Conservation (phyloP, 768 basidiomycete species). For the Agrocybe chaxingu region DNA sequence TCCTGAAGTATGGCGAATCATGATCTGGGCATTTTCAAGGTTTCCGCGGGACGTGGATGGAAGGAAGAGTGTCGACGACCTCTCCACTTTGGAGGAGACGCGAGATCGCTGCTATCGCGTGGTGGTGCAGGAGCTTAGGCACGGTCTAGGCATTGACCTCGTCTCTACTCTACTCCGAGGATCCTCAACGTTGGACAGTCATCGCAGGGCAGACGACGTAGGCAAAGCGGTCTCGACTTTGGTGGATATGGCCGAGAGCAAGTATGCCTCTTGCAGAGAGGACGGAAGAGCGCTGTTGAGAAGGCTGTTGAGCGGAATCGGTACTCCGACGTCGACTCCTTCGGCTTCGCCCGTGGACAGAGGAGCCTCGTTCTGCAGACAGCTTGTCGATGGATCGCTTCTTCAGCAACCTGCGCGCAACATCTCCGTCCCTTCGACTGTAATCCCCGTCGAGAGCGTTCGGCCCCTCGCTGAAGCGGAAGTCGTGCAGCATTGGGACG, state of each 20-base stretch:
- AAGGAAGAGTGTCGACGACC: constrained; percentile 14
- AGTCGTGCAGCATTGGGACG: constrained; percentile 22
- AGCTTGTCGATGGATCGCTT: constrained; percentile 42
- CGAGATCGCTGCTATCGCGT: constrained; percentile 37
- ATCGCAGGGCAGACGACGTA: constrained; percentile 10
- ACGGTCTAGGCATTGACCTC: constrained; percentile 42
- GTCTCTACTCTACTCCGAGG: constrained; percentile 32
- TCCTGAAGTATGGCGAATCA: constrained; percentile 42
- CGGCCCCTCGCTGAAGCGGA: constrained; percentile 22
- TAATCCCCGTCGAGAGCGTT: constrained; percentile 4
- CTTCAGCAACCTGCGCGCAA: constrained; percentile 5
- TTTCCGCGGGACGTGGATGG: constrained; percentile 22
- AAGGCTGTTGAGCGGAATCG: constrained; percentile 30
- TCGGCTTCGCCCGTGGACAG: background rate
- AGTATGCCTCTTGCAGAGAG: background rate
- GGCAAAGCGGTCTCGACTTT: constrained; percentile 12
- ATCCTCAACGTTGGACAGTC: background rate
- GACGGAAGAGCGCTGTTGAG: constrained; percentile 11
- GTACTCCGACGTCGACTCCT: constrained; percentile 4
- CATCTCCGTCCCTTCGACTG: constrained; percentile 2
- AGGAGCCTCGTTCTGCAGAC: constrained; percentile 18
- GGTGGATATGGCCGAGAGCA: constrained; percentile 6
- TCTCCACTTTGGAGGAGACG: constrained; percentile 7
- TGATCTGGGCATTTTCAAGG: constrained; percentile 54
- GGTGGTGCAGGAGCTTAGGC: constrained; percentile 43